phyloP scores from a whole-genome alignment of 331 rosid species.

The Acacia concinna region DNA sequence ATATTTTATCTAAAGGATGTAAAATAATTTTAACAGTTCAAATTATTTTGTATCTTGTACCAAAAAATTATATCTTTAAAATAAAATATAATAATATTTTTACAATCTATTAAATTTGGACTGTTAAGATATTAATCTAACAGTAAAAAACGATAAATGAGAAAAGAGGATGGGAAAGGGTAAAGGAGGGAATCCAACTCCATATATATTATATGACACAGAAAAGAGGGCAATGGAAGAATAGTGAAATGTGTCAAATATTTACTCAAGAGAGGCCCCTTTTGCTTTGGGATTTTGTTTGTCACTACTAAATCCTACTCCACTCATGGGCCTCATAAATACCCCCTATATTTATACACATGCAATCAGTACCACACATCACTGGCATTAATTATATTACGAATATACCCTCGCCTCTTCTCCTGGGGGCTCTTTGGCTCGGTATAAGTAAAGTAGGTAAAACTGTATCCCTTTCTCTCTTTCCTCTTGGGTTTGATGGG shows the following conservation, averaged over 20 bases:
- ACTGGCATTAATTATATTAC: conserved; percentile 7
- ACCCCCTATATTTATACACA: background rate
- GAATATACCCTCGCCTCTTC: conserved; percentile 30
- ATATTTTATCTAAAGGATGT: too few species aligned
- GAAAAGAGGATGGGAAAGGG: too few species aligned
- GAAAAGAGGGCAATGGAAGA: background rate
- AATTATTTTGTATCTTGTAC: too few species aligned
- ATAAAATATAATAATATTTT: too few species aligned
- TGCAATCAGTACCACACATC: background rate
- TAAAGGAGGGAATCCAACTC: too few species aligned
- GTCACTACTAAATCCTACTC: background rate
- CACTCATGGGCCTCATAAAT: background rate
- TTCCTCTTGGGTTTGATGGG: conserved; percentile 32
- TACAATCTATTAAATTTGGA: too few species aligned
- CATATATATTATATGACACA: too few species aligned
- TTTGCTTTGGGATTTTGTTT: conserved; percentile 31
- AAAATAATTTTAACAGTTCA: too few species aligned
- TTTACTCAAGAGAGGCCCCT: conserved; percentile 16
- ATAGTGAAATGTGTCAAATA: background rate
- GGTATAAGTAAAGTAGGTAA: background rate
- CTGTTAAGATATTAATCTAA: too few species aligned
- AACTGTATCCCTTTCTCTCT: background rate
- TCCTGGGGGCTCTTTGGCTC: background rate
- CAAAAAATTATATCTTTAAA: too few species aligned
- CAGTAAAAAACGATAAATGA: too few species aligned